Conservation (phyloP, 345 rosid species). For the Bretschneidera sinensis region DNA sequence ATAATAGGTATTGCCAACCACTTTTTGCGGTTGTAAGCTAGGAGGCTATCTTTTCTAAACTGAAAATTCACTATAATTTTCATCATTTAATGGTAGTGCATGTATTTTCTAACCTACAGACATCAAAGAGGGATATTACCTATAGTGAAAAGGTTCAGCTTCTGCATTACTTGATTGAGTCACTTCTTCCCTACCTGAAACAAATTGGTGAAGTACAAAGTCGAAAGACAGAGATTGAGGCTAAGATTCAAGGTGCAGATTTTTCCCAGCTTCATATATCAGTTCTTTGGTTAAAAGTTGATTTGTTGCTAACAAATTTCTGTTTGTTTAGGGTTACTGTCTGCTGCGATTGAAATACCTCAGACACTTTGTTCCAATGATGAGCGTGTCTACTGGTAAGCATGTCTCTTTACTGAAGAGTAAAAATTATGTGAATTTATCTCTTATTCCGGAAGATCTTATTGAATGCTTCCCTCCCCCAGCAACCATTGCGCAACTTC, state of each 20-base stretch:
- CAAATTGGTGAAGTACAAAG: conserved; percentile 47
- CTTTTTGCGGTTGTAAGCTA: no score
- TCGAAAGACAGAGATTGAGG: conserved; percentile 53
- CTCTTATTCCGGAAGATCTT: conserved; percentile 8
- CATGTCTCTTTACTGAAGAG: background rate
- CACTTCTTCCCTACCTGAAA: conserved; percentile 55
- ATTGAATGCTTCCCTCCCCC: conserved; percentile 13
- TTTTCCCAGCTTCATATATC: conserved; percentile 2
- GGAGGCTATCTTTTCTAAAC: background rate
- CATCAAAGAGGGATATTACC: conserved; percentile 43
- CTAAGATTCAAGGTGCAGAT: conserved; percentile 49
- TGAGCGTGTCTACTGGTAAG: conserved; percentile 84
- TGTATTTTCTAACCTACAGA: conserved; percentile 34
- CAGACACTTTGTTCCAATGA: conserved; percentile 37
- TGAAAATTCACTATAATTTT: background rate
- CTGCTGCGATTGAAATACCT: conserved; percentile 32
- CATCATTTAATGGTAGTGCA: conserved; percentile 2
- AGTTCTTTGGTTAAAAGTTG: conserved; percentile 8
- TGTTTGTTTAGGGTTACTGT: conserved; percentile 22
- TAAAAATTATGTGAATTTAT: conserved; percentile 5
- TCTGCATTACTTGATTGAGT: conserved; percentile 45
- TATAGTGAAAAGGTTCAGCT: conserved; percentile 44
- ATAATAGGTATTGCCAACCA: no score
- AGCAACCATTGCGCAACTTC: conserved; percentile 92
- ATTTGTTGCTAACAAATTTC: conserved; percentile 9